A percentile compares a stretch with the other conserved stretches of the same genome.
phyloP scores from a whole-genome alignment of 129 eudicot genomes.

The Apium graveolens region DNA sequence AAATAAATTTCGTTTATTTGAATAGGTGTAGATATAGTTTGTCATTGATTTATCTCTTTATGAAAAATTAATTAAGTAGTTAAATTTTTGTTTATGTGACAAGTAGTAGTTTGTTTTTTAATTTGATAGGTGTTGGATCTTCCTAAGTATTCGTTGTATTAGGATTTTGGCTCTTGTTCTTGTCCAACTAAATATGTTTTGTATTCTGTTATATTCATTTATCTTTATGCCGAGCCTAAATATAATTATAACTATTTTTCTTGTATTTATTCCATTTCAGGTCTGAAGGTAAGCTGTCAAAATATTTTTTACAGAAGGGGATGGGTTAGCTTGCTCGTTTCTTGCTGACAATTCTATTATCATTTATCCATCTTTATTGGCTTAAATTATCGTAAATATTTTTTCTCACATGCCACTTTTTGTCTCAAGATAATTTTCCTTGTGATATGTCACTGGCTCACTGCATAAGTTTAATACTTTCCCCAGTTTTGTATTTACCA shows the following conservation, averaged over 20 bases:
- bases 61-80: too few species aligned
- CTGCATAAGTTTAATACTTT: background rate
- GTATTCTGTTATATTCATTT: constrained; percentile 2
- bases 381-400: background rate
- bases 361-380: background rate
- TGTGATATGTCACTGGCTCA: background rate
- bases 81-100: background rate
- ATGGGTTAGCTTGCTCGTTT: constrained; percentile 20
- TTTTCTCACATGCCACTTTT: background rate
- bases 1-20: background rate
- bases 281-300: constrained; percentile 58
- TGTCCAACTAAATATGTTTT: background rate
- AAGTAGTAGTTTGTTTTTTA: background rate
- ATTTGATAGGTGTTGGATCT: background rate
- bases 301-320: constrained; percentile 16
- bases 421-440: background rate
- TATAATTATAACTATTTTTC: constrained; percentile 13
- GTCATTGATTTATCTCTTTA: background rate
- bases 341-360: constrained; percentile 14
- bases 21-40: background rate
- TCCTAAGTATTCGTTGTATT: background rate
- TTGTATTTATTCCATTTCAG: constrained; percentile 43
- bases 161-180: background rate
- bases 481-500: background rate
- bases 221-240: background rate